Conservation (phyloP, 306 rosid genomes). For the Datisca glomerata region DNA sequence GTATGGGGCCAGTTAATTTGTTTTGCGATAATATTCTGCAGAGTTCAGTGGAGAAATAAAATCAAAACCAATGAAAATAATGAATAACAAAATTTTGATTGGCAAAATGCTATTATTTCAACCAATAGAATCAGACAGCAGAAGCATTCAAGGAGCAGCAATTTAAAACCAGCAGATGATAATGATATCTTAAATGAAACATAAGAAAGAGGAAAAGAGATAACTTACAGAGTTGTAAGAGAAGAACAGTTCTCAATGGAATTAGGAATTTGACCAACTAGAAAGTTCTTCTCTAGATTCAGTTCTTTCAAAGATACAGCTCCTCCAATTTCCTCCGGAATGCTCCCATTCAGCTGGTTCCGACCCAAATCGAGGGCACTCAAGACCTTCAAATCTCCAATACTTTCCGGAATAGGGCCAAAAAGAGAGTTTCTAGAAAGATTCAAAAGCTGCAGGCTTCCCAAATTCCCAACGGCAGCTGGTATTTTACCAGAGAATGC, state of each 20-base stretch:
- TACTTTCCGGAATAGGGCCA: slow-evolving; percentile 52
- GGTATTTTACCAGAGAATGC: slow-evolving; percentile 61
- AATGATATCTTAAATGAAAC: no score
- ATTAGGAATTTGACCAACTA: slow-evolving; percentile 50
- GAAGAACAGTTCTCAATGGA: slow-evolving; percentile 68
- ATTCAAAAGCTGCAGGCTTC: slow-evolving; percentile 56
- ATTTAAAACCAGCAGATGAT: no score
- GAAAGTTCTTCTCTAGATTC: slow-evolving; percentile 54
- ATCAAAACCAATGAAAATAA: not conserved
- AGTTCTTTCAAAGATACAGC: slow-evolving; percentile 52
- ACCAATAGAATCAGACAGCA: no score
- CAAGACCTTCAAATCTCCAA: slow-evolving; percentile 54
- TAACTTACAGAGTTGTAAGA: slow-evolving; percentile 66
- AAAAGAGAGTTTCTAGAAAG: slow-evolving; percentile 54
- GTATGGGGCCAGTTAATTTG: slow-evolving; percentile 51
- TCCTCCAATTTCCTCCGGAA: slow-evolving; percentile 62
- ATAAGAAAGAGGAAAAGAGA: slow-evolving; percentile 19
- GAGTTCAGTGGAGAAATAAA: slow-evolving; percentile 8
- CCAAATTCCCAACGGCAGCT: slow-evolving; percentile 38
- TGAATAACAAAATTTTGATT: not conserved
- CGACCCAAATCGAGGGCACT: slow-evolving; percentile 58
- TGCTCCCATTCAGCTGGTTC: slow-evolving; percentile 63
- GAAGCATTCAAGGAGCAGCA: no score
- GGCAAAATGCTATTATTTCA: no score
- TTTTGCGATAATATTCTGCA: slow-evolving; percentile 64